Conservation (phyloP, 1,139 yeast species). For the Scheffersomyces cryptocercus region DNA sequence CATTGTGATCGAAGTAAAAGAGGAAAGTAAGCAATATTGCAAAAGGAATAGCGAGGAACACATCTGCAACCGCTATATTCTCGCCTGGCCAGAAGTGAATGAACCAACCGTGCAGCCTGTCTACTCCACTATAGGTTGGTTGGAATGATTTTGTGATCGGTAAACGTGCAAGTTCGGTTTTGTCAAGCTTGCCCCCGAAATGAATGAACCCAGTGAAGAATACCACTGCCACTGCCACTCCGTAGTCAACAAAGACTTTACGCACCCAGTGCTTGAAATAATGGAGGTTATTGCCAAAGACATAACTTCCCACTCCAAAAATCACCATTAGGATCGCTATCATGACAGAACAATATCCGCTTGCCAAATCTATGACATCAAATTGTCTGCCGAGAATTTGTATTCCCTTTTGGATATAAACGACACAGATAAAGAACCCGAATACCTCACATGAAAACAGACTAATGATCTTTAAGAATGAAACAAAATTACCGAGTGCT, state of each 20-base stretch:
- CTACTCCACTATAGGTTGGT: constrained; percentile 56
- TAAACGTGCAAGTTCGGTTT: constrained; percentile 54
- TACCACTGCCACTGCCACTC: constrained; percentile 78
- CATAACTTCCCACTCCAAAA: constrained; percentile 66
- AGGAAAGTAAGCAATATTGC: constrained; percentile 80
- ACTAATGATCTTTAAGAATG: constrained; percentile 72
- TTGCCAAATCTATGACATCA: constrained; percentile 37
- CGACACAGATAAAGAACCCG: constrained; percentile 86
- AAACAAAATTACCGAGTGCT: constrained; percentile 70
- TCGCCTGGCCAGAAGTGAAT: constrained; percentile 71
- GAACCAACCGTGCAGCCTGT: constrained; percentile 66
- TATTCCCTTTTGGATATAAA: constrained; percentile 90
- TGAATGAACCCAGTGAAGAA: constrained; percentile 92
- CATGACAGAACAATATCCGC: constrained; percentile 77
- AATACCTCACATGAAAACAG: constrained; percentile 89
- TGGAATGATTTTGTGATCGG: constrained; percentile 74
- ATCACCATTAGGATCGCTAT: constrained; percentile 73
- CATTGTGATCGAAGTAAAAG: constrained; percentile 94
- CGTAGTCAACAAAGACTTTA: constrained; percentile 79
- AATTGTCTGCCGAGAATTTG: constrained; percentile 79
- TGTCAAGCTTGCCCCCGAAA: constrained; percentile 73
- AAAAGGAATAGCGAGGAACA: constrained; percentile 90
- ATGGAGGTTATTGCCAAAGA: constrained; percentile 61
- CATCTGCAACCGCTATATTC: constrained; percentile 64
- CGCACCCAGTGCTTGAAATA: constrained; percentile 61